phyloP scores from a whole-genome alignment of 139 green algal species.

The Closterium sp. region DNA sequence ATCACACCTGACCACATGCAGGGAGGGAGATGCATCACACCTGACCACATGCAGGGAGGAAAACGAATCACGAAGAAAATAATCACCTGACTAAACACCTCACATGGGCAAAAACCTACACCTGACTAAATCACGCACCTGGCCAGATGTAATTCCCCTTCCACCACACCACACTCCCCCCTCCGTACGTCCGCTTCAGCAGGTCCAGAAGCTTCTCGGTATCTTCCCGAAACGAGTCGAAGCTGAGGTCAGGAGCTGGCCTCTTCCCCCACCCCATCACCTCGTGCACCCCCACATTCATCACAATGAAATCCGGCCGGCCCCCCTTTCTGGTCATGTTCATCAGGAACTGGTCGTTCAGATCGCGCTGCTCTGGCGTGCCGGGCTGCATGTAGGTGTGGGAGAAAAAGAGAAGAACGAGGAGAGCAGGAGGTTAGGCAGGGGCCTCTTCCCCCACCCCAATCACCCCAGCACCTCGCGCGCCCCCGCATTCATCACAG shows the following conservation, averaged over 20 bases:
- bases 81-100: too few relatives aligned
- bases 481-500: too few relatives aligned
- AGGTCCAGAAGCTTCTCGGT: background rate
- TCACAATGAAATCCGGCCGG: too few relatives aligned
- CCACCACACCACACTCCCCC: constrained; percentile 22
- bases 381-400: too few relatives aligned
- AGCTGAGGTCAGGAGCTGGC: background rate
- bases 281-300: constrained; percentile 22
- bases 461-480: constrained; percentile 12
- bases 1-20: too few relatives aligned
- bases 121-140: background rate
- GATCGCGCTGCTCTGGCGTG: too few relatives aligned
- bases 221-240: background rate
- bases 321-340: background rate
- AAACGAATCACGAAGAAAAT: too few relatives aligned
- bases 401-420: too few relatives aligned
- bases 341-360: background rate
- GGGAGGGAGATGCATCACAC: too few relatives aligned
- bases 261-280: constrained; percentile 7
- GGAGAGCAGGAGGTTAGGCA: background rate
- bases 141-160: constrained; percentile 20
- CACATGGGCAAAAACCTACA: too few relatives aligned
- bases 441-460: background rate
- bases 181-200: background rate
- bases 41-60: too few relatives aligned